Conservation (phyloP, 2,329 filamentous ascomycete species). For the Hirsutella minnesotensis region DNA sequence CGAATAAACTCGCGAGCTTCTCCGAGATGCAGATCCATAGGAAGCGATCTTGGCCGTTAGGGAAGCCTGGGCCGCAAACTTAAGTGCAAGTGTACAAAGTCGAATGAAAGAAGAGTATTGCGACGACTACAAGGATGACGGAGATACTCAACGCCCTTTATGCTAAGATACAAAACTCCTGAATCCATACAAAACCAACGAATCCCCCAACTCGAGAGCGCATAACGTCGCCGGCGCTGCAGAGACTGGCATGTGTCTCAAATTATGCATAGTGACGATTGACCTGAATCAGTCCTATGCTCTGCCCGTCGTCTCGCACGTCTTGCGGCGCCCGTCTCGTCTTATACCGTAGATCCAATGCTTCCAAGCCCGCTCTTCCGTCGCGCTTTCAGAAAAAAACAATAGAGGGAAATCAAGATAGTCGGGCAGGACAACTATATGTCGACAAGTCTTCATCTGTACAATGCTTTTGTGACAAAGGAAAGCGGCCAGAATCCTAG, state of each 20-base stretch:
- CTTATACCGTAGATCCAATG: not conserved
- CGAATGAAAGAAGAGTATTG: not conserved
- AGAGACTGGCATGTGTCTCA: no score
- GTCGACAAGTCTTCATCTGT: conserved; percentile 7
- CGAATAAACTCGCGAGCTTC: no score
- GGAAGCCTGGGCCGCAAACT: no score
- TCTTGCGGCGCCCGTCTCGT: not conserved
- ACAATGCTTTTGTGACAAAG: conserved; percentile 7
- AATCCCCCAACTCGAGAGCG: conserved; percentile 1
- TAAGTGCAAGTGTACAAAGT: not conserved
- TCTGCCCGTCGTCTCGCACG: not conserved
- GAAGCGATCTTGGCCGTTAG: no score
- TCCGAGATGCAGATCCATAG: no score
- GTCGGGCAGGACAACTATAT: conserved; percentile 4
- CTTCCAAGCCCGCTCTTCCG: not conserved
- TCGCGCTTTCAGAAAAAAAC: not conserved
- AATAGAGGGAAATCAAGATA: not conserved
- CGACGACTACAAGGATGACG: not conserved
- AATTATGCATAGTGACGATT: no score
- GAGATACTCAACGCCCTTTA: conserved; percentile 7
- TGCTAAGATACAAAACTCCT: conserved; percentile 7
- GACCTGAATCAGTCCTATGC: no score
- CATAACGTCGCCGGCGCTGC: not conserved
- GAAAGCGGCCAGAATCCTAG: not conserved
- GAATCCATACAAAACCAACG: conserved; percentile 1